These are phyloP conservation scores for Marasmius sp. DNA, from an alignment of 1,284 basidiomycete genomes.

Conservation along the genomic window DNA sequence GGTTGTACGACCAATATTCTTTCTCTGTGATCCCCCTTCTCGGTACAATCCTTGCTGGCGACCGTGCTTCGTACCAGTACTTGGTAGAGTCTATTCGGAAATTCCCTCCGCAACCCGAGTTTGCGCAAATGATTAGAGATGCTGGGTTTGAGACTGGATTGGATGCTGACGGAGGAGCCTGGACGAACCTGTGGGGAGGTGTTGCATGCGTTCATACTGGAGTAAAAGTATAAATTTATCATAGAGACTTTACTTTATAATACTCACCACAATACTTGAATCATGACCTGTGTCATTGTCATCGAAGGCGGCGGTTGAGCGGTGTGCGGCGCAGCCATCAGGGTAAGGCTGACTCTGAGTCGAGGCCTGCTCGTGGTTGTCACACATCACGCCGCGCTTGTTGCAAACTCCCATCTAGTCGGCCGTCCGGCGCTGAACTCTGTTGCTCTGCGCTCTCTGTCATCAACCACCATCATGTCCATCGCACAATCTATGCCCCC, in stretches of 20 bases:
- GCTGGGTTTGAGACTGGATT: constrained; percentile 83
- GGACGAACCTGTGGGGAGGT: constrained; percentile 85
- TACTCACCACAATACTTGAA: not conserved
- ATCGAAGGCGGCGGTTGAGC: not conserved
- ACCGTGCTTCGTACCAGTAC: constrained; percentile 96
- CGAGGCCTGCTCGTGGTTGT: not conserved
- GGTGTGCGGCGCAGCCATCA: not conserved
- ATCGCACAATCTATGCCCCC: constrained; percentile 25
- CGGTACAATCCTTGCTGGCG: constrained; percentile 94
- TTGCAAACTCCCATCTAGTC: not conserved
- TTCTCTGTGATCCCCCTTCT: constrained; percentile 95
- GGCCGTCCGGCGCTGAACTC: not conserved
- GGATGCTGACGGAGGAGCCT: constrained; percentile 84
- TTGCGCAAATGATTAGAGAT: constrained; percentile 87
- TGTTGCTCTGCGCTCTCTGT: not conserved
- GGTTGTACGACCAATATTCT: constrained; percentile 93
- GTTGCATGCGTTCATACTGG: constrained; percentile 85
- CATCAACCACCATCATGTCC: constrained; percentile 7
- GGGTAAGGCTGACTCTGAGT: not conserved
- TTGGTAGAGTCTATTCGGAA: constrained; percentile 96
- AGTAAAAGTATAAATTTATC: constrained; percentile 62
- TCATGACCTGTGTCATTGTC: too few relatives aligned
- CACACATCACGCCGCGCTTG: not conserved
- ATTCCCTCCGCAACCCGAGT: constrained; percentile 90
- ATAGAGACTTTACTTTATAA: not conserved